phyloP scores from a whole-genome alignment of 2,329 filamentous ascomycete genomes.

The Trichoderma sp. region DNA sequence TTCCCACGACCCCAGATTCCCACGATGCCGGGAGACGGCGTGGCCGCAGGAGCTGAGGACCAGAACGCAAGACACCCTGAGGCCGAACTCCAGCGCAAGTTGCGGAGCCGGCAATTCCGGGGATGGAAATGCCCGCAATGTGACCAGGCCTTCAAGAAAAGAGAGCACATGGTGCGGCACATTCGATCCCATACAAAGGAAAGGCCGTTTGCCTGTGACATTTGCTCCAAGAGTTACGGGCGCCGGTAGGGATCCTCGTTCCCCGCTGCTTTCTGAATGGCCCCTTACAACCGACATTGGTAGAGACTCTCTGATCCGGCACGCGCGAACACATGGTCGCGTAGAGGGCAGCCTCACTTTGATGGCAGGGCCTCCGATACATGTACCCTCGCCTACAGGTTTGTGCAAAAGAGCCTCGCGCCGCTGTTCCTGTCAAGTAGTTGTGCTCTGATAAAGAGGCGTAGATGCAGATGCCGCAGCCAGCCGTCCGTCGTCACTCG shows the following conservation, averaged over 20 bases:
- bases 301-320: neutral
- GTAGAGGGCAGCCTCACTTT: neutral
- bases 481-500: neutral
- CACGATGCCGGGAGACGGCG: neutral
- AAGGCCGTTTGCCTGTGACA: constrained; percentile 16
- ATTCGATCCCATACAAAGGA: constrained; percentile 22
- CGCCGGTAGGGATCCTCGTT: neutral
- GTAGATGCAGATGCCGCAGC: neutral
- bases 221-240: constrained; percentile 18
- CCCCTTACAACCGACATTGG: neutral
- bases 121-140: constrained; percentile 6
- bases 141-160: constrained; percentile 13
- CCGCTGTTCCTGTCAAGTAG: neutral
- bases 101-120: neutral
- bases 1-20: too few relatives aligned
- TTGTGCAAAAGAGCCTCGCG: neutral
- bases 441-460: neutral
- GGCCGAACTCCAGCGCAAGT: neutral
- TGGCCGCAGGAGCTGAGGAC: neutral
- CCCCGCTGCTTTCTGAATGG: neutral
- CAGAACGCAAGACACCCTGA: neutral
- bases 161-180: constrained; percentile 21
- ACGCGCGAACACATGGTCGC: neutral
- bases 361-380: neutral
- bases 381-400: neutral